Base-by-base conservation (phyloP, 1,284 basidiomycete genomes). In the Chondrostereum purpureum region DNA sequence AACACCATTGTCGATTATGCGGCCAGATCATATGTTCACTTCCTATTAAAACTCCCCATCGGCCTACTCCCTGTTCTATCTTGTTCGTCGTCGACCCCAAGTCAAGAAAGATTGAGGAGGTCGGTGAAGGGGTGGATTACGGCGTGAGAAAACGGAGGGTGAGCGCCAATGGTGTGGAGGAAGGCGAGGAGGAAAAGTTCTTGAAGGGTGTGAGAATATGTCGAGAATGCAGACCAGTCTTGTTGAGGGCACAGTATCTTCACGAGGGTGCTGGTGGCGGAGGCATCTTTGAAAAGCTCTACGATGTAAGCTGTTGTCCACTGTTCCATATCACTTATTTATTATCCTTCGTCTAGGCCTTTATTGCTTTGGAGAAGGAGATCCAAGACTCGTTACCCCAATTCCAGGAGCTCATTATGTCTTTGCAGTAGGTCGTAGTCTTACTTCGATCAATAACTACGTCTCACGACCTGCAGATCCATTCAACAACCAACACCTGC, bases 1-100 rank as follows among this genome's bases (percentile, higher is more conserved):
- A 96, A 66, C 95, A 99, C 56, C 95, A 99, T 60, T 99, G 95
- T 63, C 83, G 96, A 6, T 70, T 98, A 4, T 99, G 95, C 55
- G 95, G 95, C 0, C 75, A 85, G 34, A 88, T 98, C 38, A 83
- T 98, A 2, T 99, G 95, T 59, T 89, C 94, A 1, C 73, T 96
- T 2, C 92, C 93, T 1, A 73, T 86, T 1, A 91, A 87, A 45
- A 73, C 70, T 3, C 80, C 85, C 0, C 82, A 82, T 46, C 74
- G 90, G 18, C 72, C 74, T 1, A 72, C 75, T 36, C 72, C 77
- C 10, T 94, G 91, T 57, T 90, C 87, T 0, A 60, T 88, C 3
- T 66, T 94, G 13, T 88, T 94, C 49, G 76, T 92, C 3, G 86
- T 85, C 3, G 88, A 93, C 56, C 73, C 75, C 22, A 76, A 79